phyloP scores from a whole-genome alignment of 257 asterid genomes.

The Paulownia fortunei region DNA sequence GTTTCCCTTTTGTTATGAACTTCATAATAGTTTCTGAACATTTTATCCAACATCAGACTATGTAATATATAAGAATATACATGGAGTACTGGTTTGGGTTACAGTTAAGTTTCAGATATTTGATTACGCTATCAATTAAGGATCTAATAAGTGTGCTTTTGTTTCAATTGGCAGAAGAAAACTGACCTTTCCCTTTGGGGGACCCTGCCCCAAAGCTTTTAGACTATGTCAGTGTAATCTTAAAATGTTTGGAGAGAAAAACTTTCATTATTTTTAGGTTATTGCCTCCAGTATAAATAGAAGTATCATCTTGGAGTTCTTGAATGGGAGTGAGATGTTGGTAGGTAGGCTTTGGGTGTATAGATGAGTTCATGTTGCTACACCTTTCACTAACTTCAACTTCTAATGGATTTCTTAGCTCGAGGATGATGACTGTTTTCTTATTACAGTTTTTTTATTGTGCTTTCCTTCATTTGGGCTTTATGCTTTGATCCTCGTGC shows the following conservation, averaged over 20 bases:
- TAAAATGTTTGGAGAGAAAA: background rate
- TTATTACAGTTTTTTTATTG: background rate
- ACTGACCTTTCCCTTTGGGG: background rate
- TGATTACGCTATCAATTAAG: background rate
- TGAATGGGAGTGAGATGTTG: background rate
- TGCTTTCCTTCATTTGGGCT: background rate
- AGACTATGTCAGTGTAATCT: background rate
- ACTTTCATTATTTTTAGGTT: background rate
- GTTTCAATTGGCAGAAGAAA: background rate
- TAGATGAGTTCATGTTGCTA: background rate
- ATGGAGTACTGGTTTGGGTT: background rate
- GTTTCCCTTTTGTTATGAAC: background rate
- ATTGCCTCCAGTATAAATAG: background rate
- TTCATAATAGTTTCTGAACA: background rate
- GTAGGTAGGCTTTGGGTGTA: background rate
- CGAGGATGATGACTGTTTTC: conserved; percentile 1
- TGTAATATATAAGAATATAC: background rate
- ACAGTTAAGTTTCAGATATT: background rate
- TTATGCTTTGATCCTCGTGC: conserved; percentile 32
- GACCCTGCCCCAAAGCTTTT: background rate
- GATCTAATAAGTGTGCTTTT: background rate
- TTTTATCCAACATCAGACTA: background rate
- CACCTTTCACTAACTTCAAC: background rate
- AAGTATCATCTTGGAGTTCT: background rate
- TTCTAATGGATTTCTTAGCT: conserved; percentile 2